Evolutionary conservation across 2,329 filamentous ascomycete genomes (phyloP).

Genomic region (Plectosphaerella cucumerina): DNA sequence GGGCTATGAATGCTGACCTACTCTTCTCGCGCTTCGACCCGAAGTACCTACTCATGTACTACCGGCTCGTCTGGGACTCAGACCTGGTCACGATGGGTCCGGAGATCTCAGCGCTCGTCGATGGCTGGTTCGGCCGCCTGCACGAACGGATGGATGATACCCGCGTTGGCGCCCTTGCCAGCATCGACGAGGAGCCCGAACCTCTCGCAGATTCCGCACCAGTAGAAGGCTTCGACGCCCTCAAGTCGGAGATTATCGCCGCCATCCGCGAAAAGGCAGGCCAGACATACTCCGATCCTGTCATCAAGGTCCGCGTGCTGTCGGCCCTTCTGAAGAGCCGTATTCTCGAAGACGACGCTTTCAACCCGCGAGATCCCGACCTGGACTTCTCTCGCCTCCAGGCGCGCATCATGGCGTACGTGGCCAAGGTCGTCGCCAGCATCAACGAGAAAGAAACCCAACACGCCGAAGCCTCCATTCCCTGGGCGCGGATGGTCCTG

Average conservation of each 20-base stretch:
- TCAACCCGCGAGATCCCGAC: not conserved
- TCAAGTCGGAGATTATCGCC: not conserved
- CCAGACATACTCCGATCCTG: not conserved
- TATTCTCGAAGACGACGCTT: constrained; percentile 2
- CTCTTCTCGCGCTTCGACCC: constrained; percentile 9
- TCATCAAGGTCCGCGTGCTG: constrained; percentile 3
- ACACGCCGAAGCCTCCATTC: constrained; percentile 1
- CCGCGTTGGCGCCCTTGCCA: not conserved
- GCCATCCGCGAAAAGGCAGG: not conserved
- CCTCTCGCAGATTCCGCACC: not conserved
- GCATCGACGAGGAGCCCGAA: not conserved
- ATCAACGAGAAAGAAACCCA: constrained; percentile 1
- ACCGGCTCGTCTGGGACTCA: constrained; percentile 14
- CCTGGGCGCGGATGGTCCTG: constrained; percentile 4
- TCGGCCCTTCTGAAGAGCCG: constrained; percentile 4
- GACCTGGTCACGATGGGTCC: constrained; percentile 4
- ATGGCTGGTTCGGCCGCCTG: constrained; percentile 2
- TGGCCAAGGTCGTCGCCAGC: constrained; percentile 5
- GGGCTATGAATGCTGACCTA: constrained; percentile 14
- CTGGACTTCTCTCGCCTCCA: constrained; percentile 3
- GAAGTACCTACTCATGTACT: constrained; percentile 10
- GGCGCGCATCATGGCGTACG: constrained; percentile 7
- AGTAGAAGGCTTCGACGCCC: not conserved
- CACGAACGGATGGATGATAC: not conserved
- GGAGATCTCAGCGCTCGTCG: not conserved